Base-by-base conservation (phyloP, 352 stramenopile species). In the Pythium chondricola region DNA sequence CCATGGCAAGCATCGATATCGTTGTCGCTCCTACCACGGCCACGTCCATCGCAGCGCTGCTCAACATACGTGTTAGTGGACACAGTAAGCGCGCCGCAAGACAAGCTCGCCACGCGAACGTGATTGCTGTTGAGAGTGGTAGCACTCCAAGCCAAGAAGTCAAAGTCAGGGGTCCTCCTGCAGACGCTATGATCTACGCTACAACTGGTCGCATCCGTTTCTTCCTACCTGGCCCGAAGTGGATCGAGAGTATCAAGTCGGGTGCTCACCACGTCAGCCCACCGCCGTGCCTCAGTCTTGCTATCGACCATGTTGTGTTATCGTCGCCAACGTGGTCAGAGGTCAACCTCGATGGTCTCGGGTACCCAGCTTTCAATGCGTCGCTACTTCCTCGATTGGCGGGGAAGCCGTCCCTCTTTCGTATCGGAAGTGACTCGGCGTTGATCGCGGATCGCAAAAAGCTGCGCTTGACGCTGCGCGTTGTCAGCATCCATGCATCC, bases 311-410 rank as follows among this genome's bases (percentile, higher is more conserved):
- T 1, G 52, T 70, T 17, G 73, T 66, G 2, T 38, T 83, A 0
- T 51, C 56, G 37, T 79, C 66, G 48, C 52, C 74, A 1, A 49
- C 48, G 16, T 74, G 67, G 60, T 71, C 54, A 47, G 67, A 85
- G 2, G 79, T 88, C 31, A 69, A 48, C n/a, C 21, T 91, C 18
- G 74, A 89, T 48, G 73, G 80, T 36, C 63, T 91, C 14, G 69
- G 74, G 21, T 89, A 88, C 33, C 78, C 80, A 50, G 77, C 77
- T 30, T 91, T 91, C 39, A 88, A 88, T 56, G 63, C 71, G n/a
- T 68, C 73, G 4, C 57, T 84, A 24, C 53, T 88, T 5, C 78
- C 75, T 30, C 75, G 68, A n/a, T 61, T 64, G 17, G 59, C 65
- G 43, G 69, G 54, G 20, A 46, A 62, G 32, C 69, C 79, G 53